A percentile compares a stretch with the other conserved stretches of the same genome.
phyloP scores from a whole-genome alignment of 2,329 filamentous ascomycete genomes.

The Phaeosphaeriaceae sp. region DNA sequence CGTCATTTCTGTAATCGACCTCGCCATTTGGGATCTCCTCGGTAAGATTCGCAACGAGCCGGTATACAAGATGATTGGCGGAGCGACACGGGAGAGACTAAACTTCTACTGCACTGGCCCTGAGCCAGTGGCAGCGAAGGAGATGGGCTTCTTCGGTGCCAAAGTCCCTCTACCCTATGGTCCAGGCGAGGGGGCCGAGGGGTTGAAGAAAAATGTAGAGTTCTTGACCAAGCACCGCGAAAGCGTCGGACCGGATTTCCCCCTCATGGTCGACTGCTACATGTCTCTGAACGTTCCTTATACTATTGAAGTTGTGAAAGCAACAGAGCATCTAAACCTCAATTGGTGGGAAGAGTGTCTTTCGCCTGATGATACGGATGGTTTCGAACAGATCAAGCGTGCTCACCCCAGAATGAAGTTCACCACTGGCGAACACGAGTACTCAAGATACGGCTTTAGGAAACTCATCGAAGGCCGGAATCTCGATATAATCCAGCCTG shows the following conservation, averaged over 20 bases:
- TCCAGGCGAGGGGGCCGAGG: conserved; percentile 82
- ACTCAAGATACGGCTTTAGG: conserved; percentile 91
- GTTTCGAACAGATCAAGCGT: conserved; percentile 86
- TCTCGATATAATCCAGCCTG: conserved; percentile 91
- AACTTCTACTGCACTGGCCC: conserved; percentile 96
- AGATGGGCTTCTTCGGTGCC: conserved; percentile 87
- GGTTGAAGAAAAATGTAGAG: conserved; percentile 86
- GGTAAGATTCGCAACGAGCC: conserved; percentile 92
- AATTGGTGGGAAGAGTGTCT: conserved; percentile 99
- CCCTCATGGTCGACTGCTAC: conserved; percentile 95
- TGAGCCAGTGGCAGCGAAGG: conserved; percentile 77
- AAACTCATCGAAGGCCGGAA: conserved; percentile 92
- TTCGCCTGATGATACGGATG: conserved; percentile 89
- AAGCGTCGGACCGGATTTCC: conserved; percentile 85
- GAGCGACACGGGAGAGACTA: conserved; percentile 81
- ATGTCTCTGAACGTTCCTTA: conserved; percentile 95
- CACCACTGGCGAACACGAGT: conserved; percentile 95
- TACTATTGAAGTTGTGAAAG: conserved; percentile 88
- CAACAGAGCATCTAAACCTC: conserved; percentile 81
- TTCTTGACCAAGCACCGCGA: conserved; percentile 86
- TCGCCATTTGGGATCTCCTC: conserved; percentile 89
- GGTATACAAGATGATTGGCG: conserved; percentile 92
- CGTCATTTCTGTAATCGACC: conserved; percentile 91
- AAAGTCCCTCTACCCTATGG: conserved; percentile 92
- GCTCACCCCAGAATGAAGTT: conserved; percentile 91